Conservation (phyloP, 305 asterid species). For the Rubia peregrina region DNA sequence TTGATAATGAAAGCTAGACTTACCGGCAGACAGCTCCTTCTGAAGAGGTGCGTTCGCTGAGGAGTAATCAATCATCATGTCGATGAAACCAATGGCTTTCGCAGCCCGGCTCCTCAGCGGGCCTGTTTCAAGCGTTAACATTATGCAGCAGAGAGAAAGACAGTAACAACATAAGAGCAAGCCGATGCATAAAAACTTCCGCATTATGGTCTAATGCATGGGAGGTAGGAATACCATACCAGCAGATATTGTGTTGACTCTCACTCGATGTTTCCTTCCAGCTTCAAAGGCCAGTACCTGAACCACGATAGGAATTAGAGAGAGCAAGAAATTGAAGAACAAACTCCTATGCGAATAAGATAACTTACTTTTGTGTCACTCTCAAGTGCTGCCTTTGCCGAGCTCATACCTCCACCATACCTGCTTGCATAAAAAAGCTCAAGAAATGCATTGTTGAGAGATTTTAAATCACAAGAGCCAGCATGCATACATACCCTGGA, state of each 20-base stretch:
- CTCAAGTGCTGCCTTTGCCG: slow-evolving; percentile 85
- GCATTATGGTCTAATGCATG: neutral
- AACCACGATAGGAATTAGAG: slow-evolving; percentile 9
- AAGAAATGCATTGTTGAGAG: slow-evolving; percentile 10
- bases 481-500: slow-evolving; percentile 62
- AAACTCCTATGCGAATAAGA: neutral
- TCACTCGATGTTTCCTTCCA: slow-evolving; percentile 72
- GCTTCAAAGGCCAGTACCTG: slow-evolving; percentile 92
- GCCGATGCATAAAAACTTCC: neutral
- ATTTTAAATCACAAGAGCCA: slow-evolving; percentile 11
- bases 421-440: slow-evolving; percentile 25
- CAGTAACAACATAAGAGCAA: neutral
- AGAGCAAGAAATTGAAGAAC: slow-evolving; percentile 2
- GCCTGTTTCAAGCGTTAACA: neutral
- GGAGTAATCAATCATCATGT: slow-evolving; percentile 86
- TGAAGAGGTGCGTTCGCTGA: slow-evolving; percentile 67
- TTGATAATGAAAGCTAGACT: slow-evolving; percentile 1
- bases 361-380: slow-evolving; percentile 69
- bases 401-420: slow-evolving; percentile 94
- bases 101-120: slow-evolving; percentile 90
- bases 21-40: slow-evolving; percentile 77
- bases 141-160: neutral
- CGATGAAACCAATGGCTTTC: slow-evolving; percentile 83
- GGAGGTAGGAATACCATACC: slow-evolving; percentile 25
- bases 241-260: slow-evolving; percentile 89